phyloP scores from a whole-genome alignment of 768 basidiomycete species.

The Podaxis rugospora region DNA sequence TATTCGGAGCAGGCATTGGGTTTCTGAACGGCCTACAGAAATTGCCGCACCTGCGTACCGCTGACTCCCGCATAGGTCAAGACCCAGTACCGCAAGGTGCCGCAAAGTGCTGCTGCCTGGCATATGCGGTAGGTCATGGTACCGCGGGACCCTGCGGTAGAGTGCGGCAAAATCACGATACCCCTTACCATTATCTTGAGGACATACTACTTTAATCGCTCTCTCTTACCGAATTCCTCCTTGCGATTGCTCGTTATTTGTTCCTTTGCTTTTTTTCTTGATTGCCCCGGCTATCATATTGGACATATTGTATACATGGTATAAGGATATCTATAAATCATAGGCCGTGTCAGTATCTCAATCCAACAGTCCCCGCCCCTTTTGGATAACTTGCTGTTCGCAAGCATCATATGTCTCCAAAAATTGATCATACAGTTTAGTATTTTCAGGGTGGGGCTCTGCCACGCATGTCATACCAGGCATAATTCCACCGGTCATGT shows the following conservation, averaged over 20 bases:
- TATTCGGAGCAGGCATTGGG: too few relatives aligned
- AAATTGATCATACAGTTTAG: constrained; percentile 48
- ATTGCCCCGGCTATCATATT: background rate
- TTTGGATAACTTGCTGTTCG: constrained; percentile 45
- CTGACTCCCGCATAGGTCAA: too few relatives aligned
- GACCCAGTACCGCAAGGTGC: too few relatives aligned
- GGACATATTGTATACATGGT: background rate
- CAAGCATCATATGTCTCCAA: constrained; percentile 50
- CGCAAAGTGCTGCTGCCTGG: too few relatives aligned
- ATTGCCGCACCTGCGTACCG: too few relatives aligned
- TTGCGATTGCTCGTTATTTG: background rate
- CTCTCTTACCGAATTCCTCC: too few relatives aligned
- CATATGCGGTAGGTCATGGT: too few relatives aligned
- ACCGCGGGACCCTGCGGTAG: too few relatives aligned
- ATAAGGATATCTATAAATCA: background rate
- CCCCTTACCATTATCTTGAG: background rate
- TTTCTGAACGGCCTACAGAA: too few relatives aligned
- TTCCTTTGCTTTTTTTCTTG: background rate
- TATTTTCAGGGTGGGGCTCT: constrained; percentile 42
- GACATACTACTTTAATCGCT: too few relatives aligned
- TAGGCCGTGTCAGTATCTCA: background rate
- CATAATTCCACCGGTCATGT: constrained; percentile 52
- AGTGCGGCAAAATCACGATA: too few relatives aligned
- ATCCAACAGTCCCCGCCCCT: constrained; percentile 3
- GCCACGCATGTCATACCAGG: constrained; percentile 59